phyloP scores from a whole-genome alignment of 2,329 filamentous ascomycete species.

The Alternaria metachromatica region DNA sequence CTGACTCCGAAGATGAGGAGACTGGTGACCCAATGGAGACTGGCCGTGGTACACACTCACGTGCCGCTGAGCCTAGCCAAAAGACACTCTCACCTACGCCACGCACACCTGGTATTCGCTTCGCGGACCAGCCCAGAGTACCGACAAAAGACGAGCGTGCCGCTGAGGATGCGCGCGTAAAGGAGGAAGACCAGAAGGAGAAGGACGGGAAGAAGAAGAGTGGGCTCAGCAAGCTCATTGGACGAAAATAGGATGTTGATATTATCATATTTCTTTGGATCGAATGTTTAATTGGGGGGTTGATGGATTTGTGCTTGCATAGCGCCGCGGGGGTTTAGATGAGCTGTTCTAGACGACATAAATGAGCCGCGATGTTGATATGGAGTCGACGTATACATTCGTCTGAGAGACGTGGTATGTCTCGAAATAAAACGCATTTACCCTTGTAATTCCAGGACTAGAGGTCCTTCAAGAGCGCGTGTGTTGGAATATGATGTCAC shows the following conservation, averaged over 20 bases:
- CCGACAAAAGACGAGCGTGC: constrained; percentile 45
- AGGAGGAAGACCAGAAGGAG: constrained; percentile 22
- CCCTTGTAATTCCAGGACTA: background rate
- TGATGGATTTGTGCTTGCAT: constrained; percentile 2
- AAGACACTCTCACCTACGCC: constrained; percentile 18
- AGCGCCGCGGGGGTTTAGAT: background rate
- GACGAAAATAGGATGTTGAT: constrained; percentile 13
- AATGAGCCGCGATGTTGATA: background rate
- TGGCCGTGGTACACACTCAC: constrained; percentile 38
- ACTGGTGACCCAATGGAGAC: constrained; percentile 45
- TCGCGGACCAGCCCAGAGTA: constrained; percentile 59
- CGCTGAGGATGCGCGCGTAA: constrained; percentile 31
- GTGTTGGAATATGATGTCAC: background rate
- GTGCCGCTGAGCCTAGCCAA: constrained; percentile 11
- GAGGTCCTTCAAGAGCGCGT: background rate
- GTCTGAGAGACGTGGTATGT: background rate
- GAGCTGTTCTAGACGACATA: background rate
- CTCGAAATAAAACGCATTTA: background rate
- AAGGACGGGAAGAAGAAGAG: constrained; percentile 26
- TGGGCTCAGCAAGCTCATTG: constrained; percentile 28
- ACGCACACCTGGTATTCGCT: constrained; percentile 64
- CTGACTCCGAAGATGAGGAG: constrained; percentile 44
- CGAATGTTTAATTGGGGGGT: background rate
- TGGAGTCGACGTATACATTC: background rate
- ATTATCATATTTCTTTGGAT: background rate